Base-by-base conservation (phyloP, 225 moss, liverwort and hornwort species). In the Antitrichia curtipendula region DNA sequence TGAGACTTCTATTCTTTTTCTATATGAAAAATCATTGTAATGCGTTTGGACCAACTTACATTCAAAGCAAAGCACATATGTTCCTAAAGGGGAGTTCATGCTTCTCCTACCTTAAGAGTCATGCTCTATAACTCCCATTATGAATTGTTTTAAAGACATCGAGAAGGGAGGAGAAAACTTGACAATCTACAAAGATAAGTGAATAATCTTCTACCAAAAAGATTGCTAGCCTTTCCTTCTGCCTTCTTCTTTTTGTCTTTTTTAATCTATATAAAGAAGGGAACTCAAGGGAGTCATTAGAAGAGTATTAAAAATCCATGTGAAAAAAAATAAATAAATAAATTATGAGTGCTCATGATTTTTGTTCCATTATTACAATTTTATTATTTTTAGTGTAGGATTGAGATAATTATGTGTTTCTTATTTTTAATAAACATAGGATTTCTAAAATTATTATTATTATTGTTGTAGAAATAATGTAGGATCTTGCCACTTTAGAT, bases 171-270 rank as follows among this genome's bases (percentile, higher is more conserved):
- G 6, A 21, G 6, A n/a, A 66, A 66, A 21, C 22, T 66, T n/a
- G n/a, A 34, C 21, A 68, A 13, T 23, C 13, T 68, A 23, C 4
- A 23, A 38, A 38, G 23, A 0, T 23, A 38, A 38, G 13, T 23
- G 13, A 38, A 23, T 38, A 13, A 13, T 7, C 16, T 27, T 43
- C 25, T 17, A 45, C 29, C 17, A 0, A 45, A 43, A 16, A 45
- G 10, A 72, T 29, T 45, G 1, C 3, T 17, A 45, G 10, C 45
- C 6, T 72, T 17, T 3, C 0, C 16, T 0, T 70, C 0, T 0
- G 0, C 2, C 3, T 28, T 16, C 1, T 66, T n/a, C 7, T 9
- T 45, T 28, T 28, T 45, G 3, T 43, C 16, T 45, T 45, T 10
- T 27, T 72, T 45, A 28, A 28, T 72, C 16, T 0, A 45, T 45